A percentile compares a stretch with the other conserved stretches of the same genome.
Conservation (phyloP, 306 rosid genomes). For the Cercis canadensis region DNA sequence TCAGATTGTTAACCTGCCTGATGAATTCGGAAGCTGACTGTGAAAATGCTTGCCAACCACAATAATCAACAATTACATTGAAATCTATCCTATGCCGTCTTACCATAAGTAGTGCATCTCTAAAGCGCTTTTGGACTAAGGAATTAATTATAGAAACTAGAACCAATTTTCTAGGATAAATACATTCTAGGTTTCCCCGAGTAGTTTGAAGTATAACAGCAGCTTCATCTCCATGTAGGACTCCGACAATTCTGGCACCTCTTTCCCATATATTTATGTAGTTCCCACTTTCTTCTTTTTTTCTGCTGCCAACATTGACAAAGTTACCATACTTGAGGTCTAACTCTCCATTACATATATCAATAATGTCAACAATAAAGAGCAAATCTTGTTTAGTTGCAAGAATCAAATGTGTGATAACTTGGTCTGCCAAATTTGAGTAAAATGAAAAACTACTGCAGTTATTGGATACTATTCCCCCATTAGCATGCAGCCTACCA, state of each 20-base stretch:
- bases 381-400: constrained; percentile 87
- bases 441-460: constrained; percentile 86
- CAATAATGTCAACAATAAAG: constrained; percentile 70
- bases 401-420: constrained; percentile 74
- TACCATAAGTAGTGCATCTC: constrained; percentile 86
- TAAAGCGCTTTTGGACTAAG: constrained; percentile 75
- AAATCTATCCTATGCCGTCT: constrained; percentile 98
- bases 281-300: constrained; percentile 57
- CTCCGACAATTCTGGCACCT: constrained; percentile 87
- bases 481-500: constrained; percentile 77
- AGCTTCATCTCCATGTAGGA: constrained; percentile 89
- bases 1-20: constrained; percentile 81
- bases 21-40: constrained; percentile 83
- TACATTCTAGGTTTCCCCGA: constrained; percentile 90
- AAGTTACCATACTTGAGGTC: constrained; percentile 62
- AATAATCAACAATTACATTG: constrained; percentile 78
- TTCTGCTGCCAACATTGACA: constrained; percentile 52
- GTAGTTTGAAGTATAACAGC: constrained; percentile 76
- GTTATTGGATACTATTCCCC: constrained; percentile 76
- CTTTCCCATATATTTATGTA: constrained; percentile 89
- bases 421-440: constrained; percentile 83
- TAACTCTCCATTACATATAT: constrained; percentile 63
- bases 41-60: constrained; percentile 82
- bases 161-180: constrained; percentile 90
- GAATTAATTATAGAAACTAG: constrained; percentile 81